Conservation (phyloP, 164 flowering plant genomes). For the Amborella trichopoda region DNA sequence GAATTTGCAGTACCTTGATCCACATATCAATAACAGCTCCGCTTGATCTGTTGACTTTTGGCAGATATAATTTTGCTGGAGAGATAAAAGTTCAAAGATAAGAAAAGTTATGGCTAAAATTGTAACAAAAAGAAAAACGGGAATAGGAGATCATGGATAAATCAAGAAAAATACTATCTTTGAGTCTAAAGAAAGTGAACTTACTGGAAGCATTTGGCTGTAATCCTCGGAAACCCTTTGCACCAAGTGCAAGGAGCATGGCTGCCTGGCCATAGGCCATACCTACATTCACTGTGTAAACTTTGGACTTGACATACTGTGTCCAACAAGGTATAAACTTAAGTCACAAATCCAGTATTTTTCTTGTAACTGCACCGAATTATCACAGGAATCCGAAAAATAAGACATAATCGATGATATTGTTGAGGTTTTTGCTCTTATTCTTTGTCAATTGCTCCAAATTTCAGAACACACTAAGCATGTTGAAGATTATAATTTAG, state of each 20-base stretch:
- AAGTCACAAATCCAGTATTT: too few species aligned
- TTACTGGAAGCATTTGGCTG: slow-evolving; percentile 71
- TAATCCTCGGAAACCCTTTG: slow-evolving; percentile 67
- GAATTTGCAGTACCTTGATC: slow-evolving; percentile 46
- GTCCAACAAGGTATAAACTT: too few species aligned
- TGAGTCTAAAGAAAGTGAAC: neutral
- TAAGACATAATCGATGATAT: too few species aligned
- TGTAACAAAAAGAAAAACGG: too few species aligned
- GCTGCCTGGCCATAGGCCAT: slow-evolving; percentile 98
- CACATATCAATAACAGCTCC: slow-evolving; percentile 81
- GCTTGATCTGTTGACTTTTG: slow-evolving; percentile 54
- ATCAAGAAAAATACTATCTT: neutral
- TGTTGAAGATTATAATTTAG: too few species aligned
- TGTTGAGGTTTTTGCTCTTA: too few species aligned
- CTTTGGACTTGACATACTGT: slow-evolving; percentile 55
- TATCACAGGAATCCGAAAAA: too few species aligned
- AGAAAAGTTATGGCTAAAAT: too few species aligned
- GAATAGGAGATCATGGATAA: neutral
- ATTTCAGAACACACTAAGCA: too few species aligned
- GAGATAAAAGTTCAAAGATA: neutral
- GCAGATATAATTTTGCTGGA: slow-evolving; percentile 80
- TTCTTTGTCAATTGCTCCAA: too few species aligned
- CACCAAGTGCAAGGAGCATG: slow-evolving; percentile 75
- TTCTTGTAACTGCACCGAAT: too few species aligned
- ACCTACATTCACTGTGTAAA: slow-evolving; percentile 68